Percentiles rank a stretch among this genome's conserved stretches.
Evolutionary conservation across 2,329 filamentous ascomycete species (phyloP).

Genomic region (Aaosphaeria pasadenensis): DNA sequence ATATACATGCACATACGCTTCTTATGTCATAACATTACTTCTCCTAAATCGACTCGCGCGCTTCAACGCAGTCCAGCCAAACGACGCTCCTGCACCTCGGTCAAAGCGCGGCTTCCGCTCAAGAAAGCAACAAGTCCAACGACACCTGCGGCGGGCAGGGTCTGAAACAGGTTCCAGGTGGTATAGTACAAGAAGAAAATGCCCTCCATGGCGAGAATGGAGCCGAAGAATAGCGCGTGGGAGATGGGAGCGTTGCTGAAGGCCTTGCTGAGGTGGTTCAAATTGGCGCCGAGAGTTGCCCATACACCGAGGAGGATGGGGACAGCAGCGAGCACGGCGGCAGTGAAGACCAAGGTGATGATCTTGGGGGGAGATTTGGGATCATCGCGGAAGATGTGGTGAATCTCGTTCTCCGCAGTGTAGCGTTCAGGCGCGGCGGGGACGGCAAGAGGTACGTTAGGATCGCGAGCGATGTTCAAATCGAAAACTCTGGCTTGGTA

Average conservation of each 20-base stretch:
- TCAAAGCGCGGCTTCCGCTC: conserved; percentile 84
- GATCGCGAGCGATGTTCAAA: conserved; percentile 63
- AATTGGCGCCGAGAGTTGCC: conserved; percentile 77
- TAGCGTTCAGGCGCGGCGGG: conserved; percentile 75
- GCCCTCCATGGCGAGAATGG: conserved; percentile 80
- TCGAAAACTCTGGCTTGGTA: conserved; percentile 71
- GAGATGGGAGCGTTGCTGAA: conserved; percentile 73
- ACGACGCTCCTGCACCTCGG: conserved; percentile 87
- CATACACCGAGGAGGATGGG: conserved; percentile 73
- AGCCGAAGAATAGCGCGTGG: conserved; percentile 82
- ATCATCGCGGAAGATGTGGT: conserved; percentile 83
- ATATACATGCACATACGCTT: too few species aligned
- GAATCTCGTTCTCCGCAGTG: conserved; percentile 77
- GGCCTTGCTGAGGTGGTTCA: conserved; percentile 73
- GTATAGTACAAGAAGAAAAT: conserved; percentile 96
- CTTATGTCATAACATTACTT: too few species aligned
- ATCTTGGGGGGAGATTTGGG: conserved; percentile 76
- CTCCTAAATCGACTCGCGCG: too few species aligned
- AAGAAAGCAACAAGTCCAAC: conserved; percentile 73
- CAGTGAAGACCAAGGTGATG: conserved; percentile 74
- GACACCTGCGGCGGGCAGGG: conserved; percentile 67
- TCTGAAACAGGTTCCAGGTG: conserved; percentile 88
- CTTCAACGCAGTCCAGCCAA: conserved; percentile 65
- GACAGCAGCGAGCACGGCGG: conserved; percentile 69
- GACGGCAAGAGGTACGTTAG: conserved; percentile 56